These are phyloP conservation scores for Epichloe elymi DNA, from an alignment of 2,329 filamentous ascomycete species.

Conservation along the genomic window DNA sequence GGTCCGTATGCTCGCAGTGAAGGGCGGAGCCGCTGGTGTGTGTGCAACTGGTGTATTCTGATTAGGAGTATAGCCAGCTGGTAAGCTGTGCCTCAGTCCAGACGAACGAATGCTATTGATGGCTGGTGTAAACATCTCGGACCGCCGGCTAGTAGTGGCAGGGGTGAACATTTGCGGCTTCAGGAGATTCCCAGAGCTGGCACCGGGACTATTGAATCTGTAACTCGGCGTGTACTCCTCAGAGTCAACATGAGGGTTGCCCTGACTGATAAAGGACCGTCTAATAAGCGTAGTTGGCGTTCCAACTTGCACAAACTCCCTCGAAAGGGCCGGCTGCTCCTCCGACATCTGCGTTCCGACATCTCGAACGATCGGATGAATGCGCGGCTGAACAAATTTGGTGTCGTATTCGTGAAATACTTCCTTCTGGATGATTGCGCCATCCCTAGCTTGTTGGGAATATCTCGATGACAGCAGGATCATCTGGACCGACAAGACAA, in stretches of 20 bases:
- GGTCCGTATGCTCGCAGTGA: slow-evolving; percentile 10
- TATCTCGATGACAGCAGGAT: slow-evolving; percentile 61
- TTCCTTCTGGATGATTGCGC: slow-evolving; percentile 72
- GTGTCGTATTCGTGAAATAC: slow-evolving; percentile 92
- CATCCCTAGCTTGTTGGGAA: slow-evolving; percentile 75
- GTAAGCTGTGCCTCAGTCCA: slow-evolving; percentile 21
- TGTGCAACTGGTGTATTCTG: background rate
- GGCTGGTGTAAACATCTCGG: slow-evolving; percentile 22
- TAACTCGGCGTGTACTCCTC: slow-evolving; percentile 30
- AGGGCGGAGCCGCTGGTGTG: slow-evolving; percentile 13
- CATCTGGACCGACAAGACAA: slow-evolving; percentile 65
- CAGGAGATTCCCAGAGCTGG: slow-evolving; percentile 19
- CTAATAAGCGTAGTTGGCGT: slow-evolving; percentile 52
- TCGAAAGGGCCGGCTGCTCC: slow-evolving; percentile 26
- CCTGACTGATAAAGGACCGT: slow-evolving; percentile 65
- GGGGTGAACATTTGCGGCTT: slow-evolving; percentile 18
- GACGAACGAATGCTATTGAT: slow-evolving; percentile 16
- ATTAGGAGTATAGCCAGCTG: slow-evolving; percentile 14
- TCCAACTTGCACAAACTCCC: slow-evolving; percentile 33
- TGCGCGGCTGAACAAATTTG: slow-evolving; percentile 83
- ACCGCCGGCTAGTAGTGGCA: slow-evolving; percentile 1
- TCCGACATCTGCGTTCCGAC: slow-evolving; percentile 66
- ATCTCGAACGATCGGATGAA: slow-evolving; percentile 67
- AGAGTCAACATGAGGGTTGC: slow-evolving; percentile 68
- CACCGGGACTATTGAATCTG: background rate